Conservation (phyloP, 2,329 filamentous ascomycete species). For the Ceratocystis eucalypticola region DNA sequence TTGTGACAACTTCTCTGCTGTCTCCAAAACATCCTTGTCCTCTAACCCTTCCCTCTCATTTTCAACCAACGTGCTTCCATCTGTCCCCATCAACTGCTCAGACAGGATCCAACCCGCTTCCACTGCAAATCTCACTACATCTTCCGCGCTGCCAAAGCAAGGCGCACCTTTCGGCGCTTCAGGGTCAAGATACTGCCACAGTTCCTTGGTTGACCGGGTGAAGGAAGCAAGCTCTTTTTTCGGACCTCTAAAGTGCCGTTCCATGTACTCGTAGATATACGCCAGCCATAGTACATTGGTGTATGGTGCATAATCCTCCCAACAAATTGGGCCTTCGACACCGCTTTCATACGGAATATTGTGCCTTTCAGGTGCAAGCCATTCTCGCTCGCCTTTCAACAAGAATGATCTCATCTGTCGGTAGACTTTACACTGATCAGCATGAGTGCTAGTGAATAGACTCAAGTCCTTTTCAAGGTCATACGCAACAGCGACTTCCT, state of each 20-base stretch:
- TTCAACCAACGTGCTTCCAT: slow-evolving; percentile 25
- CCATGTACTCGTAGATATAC: slow-evolving; percentile 45
- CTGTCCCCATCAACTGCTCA: slow-evolving; percentile 35
- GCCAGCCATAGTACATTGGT: slow-evolving; percentile 54
- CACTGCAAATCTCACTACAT: slow-evolving; percentile 43
- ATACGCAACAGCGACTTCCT: slow-evolving; percentile 35
- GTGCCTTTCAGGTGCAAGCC: slow-evolving; percentile 36
- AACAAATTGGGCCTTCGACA: slow-evolving; percentile 31
- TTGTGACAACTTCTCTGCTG: background rate
- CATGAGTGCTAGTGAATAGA: slow-evolving; percentile 47
- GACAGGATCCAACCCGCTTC: slow-evolving; percentile 45
- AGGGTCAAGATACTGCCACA: slow-evolving; percentile 42
- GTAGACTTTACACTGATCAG: slow-evolving; percentile 47
- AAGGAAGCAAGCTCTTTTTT: slow-evolving; percentile 35
- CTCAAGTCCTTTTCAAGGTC: slow-evolving; percentile 47
- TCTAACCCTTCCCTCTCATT: slow-evolving; percentile 18
- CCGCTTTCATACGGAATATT: slow-evolving; percentile 36
- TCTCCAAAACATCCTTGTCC: slow-evolving; percentile 20
- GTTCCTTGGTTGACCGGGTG: slow-evolving; percentile 35
- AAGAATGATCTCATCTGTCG: slow-evolving; percentile 48
- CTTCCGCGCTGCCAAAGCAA: slow-evolving; percentile 41
- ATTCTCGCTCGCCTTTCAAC: slow-evolving; percentile 37
- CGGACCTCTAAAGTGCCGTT: slow-evolving; percentile 34
- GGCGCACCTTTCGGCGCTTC: slow-evolving; percentile 35
- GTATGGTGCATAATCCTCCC: slow-evolving; percentile 44